Percentiles rank a stretch among this genome's conserved stretches.
Conservation (phyloP, 805 yeast genomes). For the Ogataea haglerorum region DNA sequence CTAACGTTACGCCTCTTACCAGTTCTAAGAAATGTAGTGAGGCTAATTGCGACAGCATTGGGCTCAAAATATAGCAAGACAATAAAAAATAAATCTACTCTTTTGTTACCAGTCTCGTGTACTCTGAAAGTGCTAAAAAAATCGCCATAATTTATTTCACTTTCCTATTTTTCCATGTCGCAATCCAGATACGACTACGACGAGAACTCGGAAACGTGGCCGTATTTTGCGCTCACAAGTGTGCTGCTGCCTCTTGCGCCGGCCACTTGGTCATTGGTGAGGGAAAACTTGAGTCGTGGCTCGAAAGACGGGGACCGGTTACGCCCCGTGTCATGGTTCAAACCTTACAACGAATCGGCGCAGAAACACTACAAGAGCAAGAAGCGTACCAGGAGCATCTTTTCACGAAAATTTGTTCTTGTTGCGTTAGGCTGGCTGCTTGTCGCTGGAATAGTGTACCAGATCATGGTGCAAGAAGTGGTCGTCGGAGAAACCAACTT, state of each 20-base stretch:
- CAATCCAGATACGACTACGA: slow-evolving; percentile 72
- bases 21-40: too few relatives aligned
- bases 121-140: neutral
- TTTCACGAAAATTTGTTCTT: slow-evolving; percentile 31
- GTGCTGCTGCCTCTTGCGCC: slow-evolving; percentile 69
- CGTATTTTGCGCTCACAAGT: slow-evolving; percentile 77
- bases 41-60: too few relatives aligned
- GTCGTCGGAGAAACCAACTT: slow-evolving; percentile 47
- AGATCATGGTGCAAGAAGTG: slow-evolving; percentile 44
- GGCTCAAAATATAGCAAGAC: too few relatives aligned
- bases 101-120: neutral
- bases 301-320: slow-evolving; percentile 12
- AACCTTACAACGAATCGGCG: slow-evolving; percentile 34
- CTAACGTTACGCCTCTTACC: too few relatives aligned
- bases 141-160: slow-evolving; percentile 2
- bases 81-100: too few relatives aligned
- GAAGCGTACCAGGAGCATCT: slow-evolving; percentile 28
- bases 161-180: slow-evolving; percentile 34
- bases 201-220: slow-evolving; percentile 91
- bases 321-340: slow-evolving; percentile 28
- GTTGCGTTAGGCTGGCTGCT: slow-evolving; percentile 60
- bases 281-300: slow-evolving; percentile 1
- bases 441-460: slow-evolving; percentile 40
- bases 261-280: slow-evolving; percentile 27
- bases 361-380: slow-evolving; percentile 30